Evolutionary conservation across 345 rosid genomes (phyloP), one percentile per base, ranked within the genome.

Genomic region (Melaleuca quinquenervia): DNA sequence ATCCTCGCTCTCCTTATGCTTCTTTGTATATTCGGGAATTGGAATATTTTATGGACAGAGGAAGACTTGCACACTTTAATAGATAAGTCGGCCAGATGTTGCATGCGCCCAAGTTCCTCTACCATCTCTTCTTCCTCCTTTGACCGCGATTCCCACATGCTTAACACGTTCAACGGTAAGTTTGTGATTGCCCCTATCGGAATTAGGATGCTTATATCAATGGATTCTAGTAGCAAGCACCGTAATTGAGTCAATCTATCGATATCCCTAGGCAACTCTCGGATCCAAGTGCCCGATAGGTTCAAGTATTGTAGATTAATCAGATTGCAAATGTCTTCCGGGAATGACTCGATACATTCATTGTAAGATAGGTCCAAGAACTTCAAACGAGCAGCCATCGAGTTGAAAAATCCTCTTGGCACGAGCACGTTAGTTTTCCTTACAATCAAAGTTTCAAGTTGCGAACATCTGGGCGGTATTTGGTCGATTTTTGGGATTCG

Each of bases 371-470:
- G 1, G 27, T 55, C 5, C 0, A 55, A 0, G 3, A 55, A 2
- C 12, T 0, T 3, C 3, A 55, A 0, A 10, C 27, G 3, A 55
- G 60, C 60, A 12, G 6, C 2, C 27, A 55, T 55, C 3, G 14
- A 55, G 14, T 24, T 0, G 13, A 55, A 55, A 55, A 55, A 24
- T 24, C 27, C 60, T 24, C 2, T 55, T 24, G 27, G 60, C 14
- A 55, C 3, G 6, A 24, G 2, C 1, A 55, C 27, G 1, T 1
- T 0, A 1, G 27, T 24, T 9, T 22, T 6, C 3, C 27, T 55
- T 9, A 55, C 2, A 22, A 55, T 1, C 1, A 55, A 55, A 55
- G 60, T 55, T 55, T 24, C 3, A 6, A 55, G 60, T 6, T 55
- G 12, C 2, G 60, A 55, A 24, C 60, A 55, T 13, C 0, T 4